These are phyloP conservation scores for Blastocystis sp. DNA, from an alignment of 352 stramenopile genomes.

Conservation along the genomic window DNA sequence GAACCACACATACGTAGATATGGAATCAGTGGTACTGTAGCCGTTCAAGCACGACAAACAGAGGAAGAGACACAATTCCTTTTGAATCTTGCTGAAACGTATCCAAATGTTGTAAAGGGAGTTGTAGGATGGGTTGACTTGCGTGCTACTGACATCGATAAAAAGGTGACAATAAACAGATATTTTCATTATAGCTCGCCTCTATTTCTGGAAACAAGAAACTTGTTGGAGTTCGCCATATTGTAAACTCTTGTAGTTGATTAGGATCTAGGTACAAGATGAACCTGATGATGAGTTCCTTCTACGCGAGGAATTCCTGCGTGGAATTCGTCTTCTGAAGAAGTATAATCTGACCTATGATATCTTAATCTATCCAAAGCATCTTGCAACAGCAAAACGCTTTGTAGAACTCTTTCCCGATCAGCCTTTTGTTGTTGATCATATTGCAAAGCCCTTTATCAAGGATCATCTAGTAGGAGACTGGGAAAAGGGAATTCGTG, in stretches of 20 bases:
- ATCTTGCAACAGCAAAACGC: slow-evolving; percentile 7
- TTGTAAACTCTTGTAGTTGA: not conserved
- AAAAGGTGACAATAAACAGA: not conserved
- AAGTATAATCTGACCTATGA: slow-evolving; percentile 68
- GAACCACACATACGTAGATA: not conserved
- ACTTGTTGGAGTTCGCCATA: slow-evolving; percentile 48
- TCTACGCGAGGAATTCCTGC: slow-evolving; percentile 27
- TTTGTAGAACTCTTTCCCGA: slow-evolving; percentile 61
- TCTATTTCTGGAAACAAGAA: slow-evolving; percentile 18
- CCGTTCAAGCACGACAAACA: slow-evolving; percentile 40
- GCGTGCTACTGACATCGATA: slow-evolving; percentile 5
- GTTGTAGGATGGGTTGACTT: slow-evolving; percentile 66
- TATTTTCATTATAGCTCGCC: slow-evolving; percentile 43
- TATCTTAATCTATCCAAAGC: slow-evolving; percentile 65
- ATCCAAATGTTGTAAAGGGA: slow-evolving; percentile 8
- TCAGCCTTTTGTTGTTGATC: slow-evolving; percentile 65
- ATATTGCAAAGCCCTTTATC: slow-evolving; percentile 67
- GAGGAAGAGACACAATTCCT: slow-evolving; percentile 61
- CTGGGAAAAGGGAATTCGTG: slow-evolving; percentile 57
- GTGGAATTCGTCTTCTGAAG: slow-evolving; percentile 50
- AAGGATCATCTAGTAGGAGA: slow-evolving; percentile 62
- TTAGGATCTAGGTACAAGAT: slow-evolving; percentile 50
- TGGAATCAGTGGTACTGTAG: slow-evolving; percentile 48
- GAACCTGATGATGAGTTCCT: slow-evolving; percentile 60
- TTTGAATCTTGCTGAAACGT: slow-evolving; percentile 31